Evolutionary conservation across 164 flowering plant genomes (phyloP), one percentile per base, ranked within the genome.

Genomic region (Vitis labrusca): DNA sequence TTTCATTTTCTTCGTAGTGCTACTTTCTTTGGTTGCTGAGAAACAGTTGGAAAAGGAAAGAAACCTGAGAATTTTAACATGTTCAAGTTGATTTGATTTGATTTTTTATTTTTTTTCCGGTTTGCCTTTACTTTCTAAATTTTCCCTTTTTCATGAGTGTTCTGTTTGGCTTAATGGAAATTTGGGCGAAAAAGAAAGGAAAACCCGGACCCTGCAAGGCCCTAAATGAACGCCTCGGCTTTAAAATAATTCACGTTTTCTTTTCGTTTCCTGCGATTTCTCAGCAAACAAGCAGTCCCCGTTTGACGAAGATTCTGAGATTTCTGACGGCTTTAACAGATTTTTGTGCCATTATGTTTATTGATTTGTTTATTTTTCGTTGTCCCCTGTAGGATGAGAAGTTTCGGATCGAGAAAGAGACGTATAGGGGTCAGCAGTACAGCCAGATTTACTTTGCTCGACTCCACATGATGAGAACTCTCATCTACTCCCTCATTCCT

Each of bases 361-460:
- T 37, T 3, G 27, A 23, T 23, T 23, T 23, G 27, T 23, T 23
- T 23, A 23, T 23, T 23, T 23, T 23, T 23, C 27, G 27, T 29
- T 49, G 32, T 58, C 10, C 5, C 47, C 17, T 69, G 55, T 77
- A 93, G 98, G 94, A 89, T 70, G 99, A 88, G 81, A 67, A 55
- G 37, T 93, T 84, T 70, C 79, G 72, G 83, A 87, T 96, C 50
- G 87, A 68, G 64, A 89, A 81, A 50, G 97, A 91, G 85, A 83
- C 70, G 76, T 96, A 96, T 69, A 87, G 78, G 59, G 97, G 98
- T 10, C 99, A 96, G 75, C 99, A 96, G 77, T 93, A 93, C 83
- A 96, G 98, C 64, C 98, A 91, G 49, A 88, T 96, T 23, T 96
- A 96, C 86, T 93, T 91, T 69, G 86, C 86, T 50, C 89, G 97